Base-by-base conservation (phyloP, 1,139 yeast species). In the Diutina siamensis region DNA sequence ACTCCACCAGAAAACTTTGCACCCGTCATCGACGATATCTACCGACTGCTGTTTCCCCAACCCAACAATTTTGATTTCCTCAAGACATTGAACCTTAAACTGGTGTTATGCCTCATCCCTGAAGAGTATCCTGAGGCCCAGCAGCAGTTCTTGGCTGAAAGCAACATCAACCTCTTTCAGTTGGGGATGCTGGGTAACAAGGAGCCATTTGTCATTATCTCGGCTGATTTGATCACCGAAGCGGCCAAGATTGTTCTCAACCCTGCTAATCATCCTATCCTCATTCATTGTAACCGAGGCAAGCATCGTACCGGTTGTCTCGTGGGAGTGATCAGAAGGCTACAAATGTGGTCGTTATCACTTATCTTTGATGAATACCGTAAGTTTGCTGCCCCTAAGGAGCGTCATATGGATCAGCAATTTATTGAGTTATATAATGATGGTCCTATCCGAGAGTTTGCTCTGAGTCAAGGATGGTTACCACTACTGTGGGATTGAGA, bases 231-330 rank as follows among this genome's bases (percentile, higher is more conserved):
- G 42, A 78, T 92, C 44, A 83, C 94, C 0, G 77, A 78, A 50
- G 97, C 97, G 0, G 68, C 89, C 50, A 80, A 83, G 55, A 80
- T 88, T 25, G 87, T 88, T 13, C 62, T 88, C 15, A 72, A 92
- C 55, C 96, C 96, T 0, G 78, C 61, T 17, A 89, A 92, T 61
- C 97, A 88, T 49, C 98, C 98, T 0, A 70, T 92, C 13, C 67
- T 92, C 49, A 85, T 92, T 44, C 98, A 92, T 63, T 92, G 98
- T 63, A 92, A 92, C 62, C 69, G 97, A 48, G 98, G 98, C 8
- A 92, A 92, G 56, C 98, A 92, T 60, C 74, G 98, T 53, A 92
- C 98, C 0, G 98, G 98, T 0, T 92, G 97, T 61, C 69, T 92
- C 17, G 92, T 92, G 10, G 98, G 98, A 2, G 92, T 96, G 53